Percentiles rank a stretch among this genome's conserved stretches.
Conservation (phyloP, 805 yeast genomes). For the Yarrowia keelungensis region DNA sequence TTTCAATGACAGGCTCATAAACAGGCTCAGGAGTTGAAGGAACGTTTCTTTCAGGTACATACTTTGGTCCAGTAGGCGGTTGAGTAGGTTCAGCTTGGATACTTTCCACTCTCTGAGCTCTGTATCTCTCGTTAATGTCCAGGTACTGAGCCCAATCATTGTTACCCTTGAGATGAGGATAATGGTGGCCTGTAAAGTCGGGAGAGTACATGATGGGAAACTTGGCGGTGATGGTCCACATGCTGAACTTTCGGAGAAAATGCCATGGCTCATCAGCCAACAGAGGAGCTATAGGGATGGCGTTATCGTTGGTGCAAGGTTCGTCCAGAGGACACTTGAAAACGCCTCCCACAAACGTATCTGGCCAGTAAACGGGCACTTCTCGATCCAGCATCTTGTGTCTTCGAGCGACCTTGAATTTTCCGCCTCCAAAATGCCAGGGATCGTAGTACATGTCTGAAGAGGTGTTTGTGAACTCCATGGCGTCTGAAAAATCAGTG, state of each 20-base stretch:
- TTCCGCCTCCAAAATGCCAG: conserved; percentile 45
- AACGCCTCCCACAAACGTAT: conserved; percentile 68
- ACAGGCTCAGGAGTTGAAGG: neutral
- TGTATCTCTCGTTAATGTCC: conserved; percentile 58
- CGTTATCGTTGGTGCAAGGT: conserved; percentile 39
- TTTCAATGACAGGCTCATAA: neutral
- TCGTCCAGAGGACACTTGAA: conserved; percentile 54
- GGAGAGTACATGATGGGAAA: conserved; percentile 45
- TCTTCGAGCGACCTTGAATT: conserved; percentile 65
- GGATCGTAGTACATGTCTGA: neutral
- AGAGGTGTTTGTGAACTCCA: conserved; percentile 1
- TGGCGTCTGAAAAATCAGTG: neutral
- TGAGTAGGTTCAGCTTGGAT: neutral
- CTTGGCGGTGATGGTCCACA: conserved; percentile 53
- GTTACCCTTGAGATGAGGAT: conserved; percentile 34
- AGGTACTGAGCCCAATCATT: conserved; percentile 56
- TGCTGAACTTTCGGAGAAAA: conserved; percentile 46
- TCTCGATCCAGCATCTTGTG: conserved; percentile 58
- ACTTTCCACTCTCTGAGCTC: neutral
- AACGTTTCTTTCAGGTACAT: neutral
- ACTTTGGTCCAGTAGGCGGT: neutral
- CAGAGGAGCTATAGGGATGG: conserved; percentile 61
- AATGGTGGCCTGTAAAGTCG: conserved; percentile 22
- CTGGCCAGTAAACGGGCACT: conserved; percentile 59
- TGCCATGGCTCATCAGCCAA: conserved; percentile 55